Base-by-base conservation (phyloP, 75 land plant species). In the Adiantum capillusveneris region DNA sequence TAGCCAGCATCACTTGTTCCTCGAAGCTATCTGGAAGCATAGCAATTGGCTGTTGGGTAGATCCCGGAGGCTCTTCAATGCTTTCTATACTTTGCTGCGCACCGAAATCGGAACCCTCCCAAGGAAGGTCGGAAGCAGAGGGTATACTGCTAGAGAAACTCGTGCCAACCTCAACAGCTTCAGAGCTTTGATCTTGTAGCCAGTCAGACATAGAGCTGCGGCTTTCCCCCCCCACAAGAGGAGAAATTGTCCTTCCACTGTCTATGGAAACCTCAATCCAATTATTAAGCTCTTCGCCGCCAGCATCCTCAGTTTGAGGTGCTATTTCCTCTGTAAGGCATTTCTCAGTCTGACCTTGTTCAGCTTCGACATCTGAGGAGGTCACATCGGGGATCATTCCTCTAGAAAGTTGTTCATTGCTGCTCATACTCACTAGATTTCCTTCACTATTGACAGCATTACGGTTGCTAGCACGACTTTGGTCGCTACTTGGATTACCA, bases 1-100 rank as follows among this genome's bases (percentile, higher is more conserved):
- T 88, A 2, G 98, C 98, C 56, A 92, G 75, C 94, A 92, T 92
- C 79, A 92, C 81, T 67, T 92, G 98, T 74, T 92, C 98, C 68
- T 92, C 98, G 62, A 70, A 91, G 56, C 79, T 88, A 20, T 92
- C 90, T 0, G 94, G 94, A 29, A 92, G 44, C 29, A 79, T 46
- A 18, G 37, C 61, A 31, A 66, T 25, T 12, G 51, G 56, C 11
- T 63, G 59, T 11, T 31, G 60, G 6, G 60, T 25, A n/a, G n/a
- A n/a, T 26, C 31, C 25, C 57, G 65, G 43, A 53, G 75, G 74
- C 52, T 41, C 74, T 25, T 44, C 63, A 0, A 24, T 53, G 34
- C 56, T 48, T 25, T 59, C 72, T 20, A 44, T 46, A 62, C 53
- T 67, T 20, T 37, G 58, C n/a, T 31, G 27, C 13, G 65, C 11